Base-by-base conservation (phyloP, 257 asterid species). In the Eucommia ulmoides region DNA sequence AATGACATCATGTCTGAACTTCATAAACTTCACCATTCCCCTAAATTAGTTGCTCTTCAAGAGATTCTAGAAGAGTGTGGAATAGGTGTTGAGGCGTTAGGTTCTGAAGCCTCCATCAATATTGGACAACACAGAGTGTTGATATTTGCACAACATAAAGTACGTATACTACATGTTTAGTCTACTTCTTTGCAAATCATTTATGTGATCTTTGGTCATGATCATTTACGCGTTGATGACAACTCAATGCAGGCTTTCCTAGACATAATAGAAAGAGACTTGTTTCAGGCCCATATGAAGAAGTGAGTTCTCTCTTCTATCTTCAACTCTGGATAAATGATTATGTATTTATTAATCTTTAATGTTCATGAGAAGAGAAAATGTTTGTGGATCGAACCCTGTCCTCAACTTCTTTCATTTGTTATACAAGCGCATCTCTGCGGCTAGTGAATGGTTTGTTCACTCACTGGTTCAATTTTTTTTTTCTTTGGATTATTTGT, bases 21-120 rank as follows among this genome's bases (percentile, higher is more conserved):
- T 56, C 99, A 86, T 69, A 80, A 78, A 55, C 65, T 79, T 42
- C 82, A 76, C 41, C 99, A 91, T 60, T 91, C 99, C 50, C 99
- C 99, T 20, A 91, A 91, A 74, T 86, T 91, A 53, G 84, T 86
- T 20, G 99, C 99, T 33, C 93, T 91, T 67, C 86, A 83, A 73
- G 96, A 91, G 88, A 91, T 91, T 56, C 84, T 91, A 73, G 96
- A 87, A 71, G 99, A 91, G 84, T 91, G 99, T 69, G 99, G 96
- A 51, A 91, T 91, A 54, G 99, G 99, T 49, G 88, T 68, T 33
- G 96, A 91, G 46, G 65, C 93, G 24, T 81, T 94, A 51, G 72
- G 73, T 61, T 73, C 92, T 65, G 99, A 86, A 54, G 92, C 83
- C 66, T 49, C 79, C 49, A 56, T 91, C 45, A 58, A 78, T 33